Base-by-base conservation (phyloP, 148 eudicot genomes). In the Camellia lanceoleosa region DNA sequence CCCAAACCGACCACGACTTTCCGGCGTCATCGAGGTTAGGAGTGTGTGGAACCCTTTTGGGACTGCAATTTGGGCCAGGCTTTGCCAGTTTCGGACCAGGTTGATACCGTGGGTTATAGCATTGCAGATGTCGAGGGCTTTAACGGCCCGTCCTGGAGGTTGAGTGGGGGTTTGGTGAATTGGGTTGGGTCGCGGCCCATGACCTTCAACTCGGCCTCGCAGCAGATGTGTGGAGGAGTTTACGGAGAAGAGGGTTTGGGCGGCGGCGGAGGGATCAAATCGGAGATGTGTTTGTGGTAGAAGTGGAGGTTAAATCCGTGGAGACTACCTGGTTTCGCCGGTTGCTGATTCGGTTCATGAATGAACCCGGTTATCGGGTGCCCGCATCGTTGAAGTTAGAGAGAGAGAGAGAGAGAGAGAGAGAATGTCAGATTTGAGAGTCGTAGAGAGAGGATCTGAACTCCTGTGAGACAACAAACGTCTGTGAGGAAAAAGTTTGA, bases 191-290 rank as follows among this genome's bases (percentile, higher is more conserved):
- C 99, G 12, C 91, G 77, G 11, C 92, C 97, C 89, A 85, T 85
- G 44, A 95, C 94, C 84, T 91, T 95, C 84, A 93, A 95, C 76
- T 95, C 97, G 2, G 92, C 92, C 82, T 95, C 98, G 61, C 98
- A 93, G 62, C 90, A 91, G 16, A 95, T 23, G 23, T 23, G 23
- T 23, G 23, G 23, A 95, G 91, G 60, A 95, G 92, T 43, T 86
- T 85, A 93, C 86, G 41, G 99, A 93, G 41, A 95, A 83, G 47
- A 93, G 79, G 0, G 87, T 5, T 1, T 83, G 71, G 12, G 83
- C 43, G 12, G 77, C 9, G 23, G 69, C 15, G 71, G 79, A 7
- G 59, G 74, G 23, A 90, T 71, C 41, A 94, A 88, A 19, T 84
- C 89, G 73, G 91, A 80, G 86, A 94, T 89, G 80, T 88, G 87